Evolutionary conservation across 2,329 filamentous ascomycete genomes (phyloP), one percentile per base, ranked within the genome.

Genomic region (Venturia carpophila): DNA sequence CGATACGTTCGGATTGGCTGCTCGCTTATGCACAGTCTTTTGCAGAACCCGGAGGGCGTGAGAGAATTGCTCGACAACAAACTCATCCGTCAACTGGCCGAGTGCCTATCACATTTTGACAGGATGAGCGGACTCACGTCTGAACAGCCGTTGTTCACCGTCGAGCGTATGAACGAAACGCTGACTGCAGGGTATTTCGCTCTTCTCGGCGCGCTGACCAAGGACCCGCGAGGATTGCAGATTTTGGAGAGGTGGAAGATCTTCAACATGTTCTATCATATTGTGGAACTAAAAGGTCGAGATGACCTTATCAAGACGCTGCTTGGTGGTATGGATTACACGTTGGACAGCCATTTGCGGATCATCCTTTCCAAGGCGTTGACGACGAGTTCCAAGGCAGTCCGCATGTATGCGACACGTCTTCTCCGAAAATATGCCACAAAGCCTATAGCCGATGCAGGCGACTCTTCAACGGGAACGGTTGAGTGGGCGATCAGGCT

Each of bases 191-290:
- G 95, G 13, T 99, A 99, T 75, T 96, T 99, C 74, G 86, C 92
- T 17, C 91, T 99, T 80, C 79, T 99, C 1, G 95, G 94, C 9
- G 87, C 91, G 13, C 78, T 99, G 66, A 97, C 89, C 70, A 88
- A 88, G 64, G 91, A 96, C 71, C 79, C 84, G 0, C 90, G 88
- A 70, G 94, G 94, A 0, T 82, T 97, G 30, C 86, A 89, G 67
- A 93, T 99, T 78, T 84, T 99, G 72, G 93, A 97, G 74, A 83
- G 91, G 70, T 97, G 94, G 93, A 91, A 92, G 70, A 95, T 99
- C 83, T 92, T 97, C 78, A 97, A 97, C 76, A 99, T 99, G 91
- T 95, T 97, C 82, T 99, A 99, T 74, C 94, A 97, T 75, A 96
- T 99, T 67, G 84, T 97, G 66, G 93, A 97, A 72, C 81, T 96